Conservation (phyloP, 495 filamentous ascomycete genomes). For the Hypomontagnella submonticulosa region DNA sequence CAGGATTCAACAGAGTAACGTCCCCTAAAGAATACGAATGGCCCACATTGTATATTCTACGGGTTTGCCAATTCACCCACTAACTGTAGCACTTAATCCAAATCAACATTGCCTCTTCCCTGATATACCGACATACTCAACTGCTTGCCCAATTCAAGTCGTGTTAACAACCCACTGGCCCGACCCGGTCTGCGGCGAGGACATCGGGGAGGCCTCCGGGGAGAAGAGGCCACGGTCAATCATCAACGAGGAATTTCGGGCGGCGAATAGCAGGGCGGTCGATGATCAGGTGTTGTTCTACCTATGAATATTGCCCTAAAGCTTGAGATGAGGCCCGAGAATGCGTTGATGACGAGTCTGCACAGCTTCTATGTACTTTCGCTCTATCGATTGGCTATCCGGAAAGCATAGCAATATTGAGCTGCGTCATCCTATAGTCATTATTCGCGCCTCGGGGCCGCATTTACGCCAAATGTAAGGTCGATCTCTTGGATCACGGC, state of each 20-base stretch:
- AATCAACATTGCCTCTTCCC: slow-evolving; percentile 32
- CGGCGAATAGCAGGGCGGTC: slow-evolving; percentile 2
- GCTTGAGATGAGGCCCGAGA: not conserved
- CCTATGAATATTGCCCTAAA: slow-evolving; percentile 9
- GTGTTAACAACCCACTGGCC: slow-evolving; percentile 39
- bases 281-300: slow-evolving; percentile 18
- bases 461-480: slow-evolving; percentile 18
- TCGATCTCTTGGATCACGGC: slow-evolving; percentile 1
- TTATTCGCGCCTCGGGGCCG: not conserved
- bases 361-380: slow-evolving; percentile 18
- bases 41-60: slow-evolving; percentile 17
- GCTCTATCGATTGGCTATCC: slow-evolving; percentile 21
- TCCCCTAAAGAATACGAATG: slow-evolving; percentile 19
- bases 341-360: slow-evolving; percentile 13
- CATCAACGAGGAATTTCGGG: not conserved
- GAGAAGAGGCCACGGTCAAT: slow-evolving; percentile 6
- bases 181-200: slow-evolving; percentile 34
- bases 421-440: slow-evolving; percentile 18
- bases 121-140: slow-evolving; percentile 29
- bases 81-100: not conserved
- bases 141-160: slow-evolving; percentile 17
- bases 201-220: slow-evolving; percentile 29
- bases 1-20: slow-evolving; percentile 17
- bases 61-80: slow-evolving; percentile 20
- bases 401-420: slow-evolving; percentile 7